Evolutionary conservation across 2,329 filamentous ascomycete genomes (phyloP).

Genomic region (Aspergillus fumigatus): DNA sequence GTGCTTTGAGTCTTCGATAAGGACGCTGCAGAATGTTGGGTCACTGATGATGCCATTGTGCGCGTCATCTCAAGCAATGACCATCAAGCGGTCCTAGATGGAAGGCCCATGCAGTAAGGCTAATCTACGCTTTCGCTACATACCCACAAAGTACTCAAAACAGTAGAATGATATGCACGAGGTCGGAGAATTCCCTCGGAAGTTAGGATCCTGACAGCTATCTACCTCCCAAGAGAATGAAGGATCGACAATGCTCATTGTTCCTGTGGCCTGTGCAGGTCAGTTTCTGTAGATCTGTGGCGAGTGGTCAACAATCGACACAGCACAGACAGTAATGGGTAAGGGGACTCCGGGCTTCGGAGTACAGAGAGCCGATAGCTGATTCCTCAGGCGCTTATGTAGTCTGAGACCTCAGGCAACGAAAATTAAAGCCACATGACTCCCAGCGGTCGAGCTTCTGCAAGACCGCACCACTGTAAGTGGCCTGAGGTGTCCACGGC

Average conservation of each 20-base stretch:
- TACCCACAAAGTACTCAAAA: not conserved
- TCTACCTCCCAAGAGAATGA: not conserved
- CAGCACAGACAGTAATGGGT: too few species aligned
- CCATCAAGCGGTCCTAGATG: not conserved
- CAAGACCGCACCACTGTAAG: not conserved
- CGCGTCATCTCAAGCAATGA: not conserved
- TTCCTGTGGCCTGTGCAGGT: not conserved
- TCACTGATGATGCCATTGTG: not conserved
- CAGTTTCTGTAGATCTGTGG: not conserved
- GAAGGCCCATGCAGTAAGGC: not conserved
- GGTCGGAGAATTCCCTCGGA: not conserved
- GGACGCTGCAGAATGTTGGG: not conserved
- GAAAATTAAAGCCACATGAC: slow-evolving; percentile 2
- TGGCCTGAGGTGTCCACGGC: slow-evolving; percentile 13
- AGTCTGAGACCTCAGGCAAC: not conserved
- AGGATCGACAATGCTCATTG: not conserved
- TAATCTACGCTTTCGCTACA: not conserved
- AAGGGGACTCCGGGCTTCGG: not conserved
- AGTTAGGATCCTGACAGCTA: not conserved
- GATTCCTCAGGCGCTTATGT: not conserved
- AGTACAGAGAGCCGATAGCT: not conserved
- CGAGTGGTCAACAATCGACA: not conserved
- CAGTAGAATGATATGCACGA: not conserved
- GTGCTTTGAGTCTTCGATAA: not conserved
- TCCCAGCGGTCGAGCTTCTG: not conserved